A percentile compares a stretch with the other conserved stretches of the same genome.
Evolutionary conservation across 116 monocot genomes (phyloP).

Genomic region (Cymodocea nodosa): DNA sequence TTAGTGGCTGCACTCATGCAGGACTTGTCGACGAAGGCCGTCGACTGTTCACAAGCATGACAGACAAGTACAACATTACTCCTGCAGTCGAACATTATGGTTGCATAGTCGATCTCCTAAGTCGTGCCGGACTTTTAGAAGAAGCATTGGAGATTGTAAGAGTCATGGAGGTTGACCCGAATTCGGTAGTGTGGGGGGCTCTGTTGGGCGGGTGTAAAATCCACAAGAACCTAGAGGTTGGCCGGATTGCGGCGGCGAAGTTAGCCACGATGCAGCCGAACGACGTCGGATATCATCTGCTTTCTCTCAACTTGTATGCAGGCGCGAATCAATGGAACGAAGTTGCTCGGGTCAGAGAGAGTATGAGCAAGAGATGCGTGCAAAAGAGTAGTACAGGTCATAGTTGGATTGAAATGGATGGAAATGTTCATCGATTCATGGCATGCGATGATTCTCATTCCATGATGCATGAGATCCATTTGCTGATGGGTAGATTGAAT

Average conservation of each 20-base stretch:
- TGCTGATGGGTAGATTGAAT: slow-evolving; percentile 15
- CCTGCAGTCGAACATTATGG: slow-evolving; percentile 44
- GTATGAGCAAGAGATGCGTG: slow-evolving; percentile 17
- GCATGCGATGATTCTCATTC: slow-evolving; percentile 14
- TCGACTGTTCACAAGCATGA: slow-evolving; percentile 33
- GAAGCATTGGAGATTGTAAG: slow-evolving; percentile 25
- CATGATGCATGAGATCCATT: slow-evolving; percentile 5
- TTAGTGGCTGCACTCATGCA: slow-evolving; percentile 47
- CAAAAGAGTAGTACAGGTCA: slow-evolving; percentile 25
- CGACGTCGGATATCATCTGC: slow-evolving; percentile 22
- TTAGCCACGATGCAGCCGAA: slow-evolving; percentile 10
- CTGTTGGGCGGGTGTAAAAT: slow-evolving; percentile 28
- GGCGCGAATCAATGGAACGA: slow-evolving; percentile 12
- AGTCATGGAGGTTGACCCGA: slow-evolving; percentile 22
- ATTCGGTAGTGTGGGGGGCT: slow-evolving; percentile 30
- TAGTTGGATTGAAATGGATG: slow-evolving; percentile 31
- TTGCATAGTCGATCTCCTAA: slow-evolving; percentile 40
- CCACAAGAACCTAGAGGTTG: slow-evolving; percentile 16
- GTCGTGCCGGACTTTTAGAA: slow-evolving; percentile 25
- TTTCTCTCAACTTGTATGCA: slow-evolving; percentile 25
- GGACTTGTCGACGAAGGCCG: slow-evolving; percentile 42
- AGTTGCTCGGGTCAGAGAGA: slow-evolving; percentile 12
- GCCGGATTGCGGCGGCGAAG: slow-evolving; percentile 12
- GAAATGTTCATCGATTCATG: slow-evolving; percentile 18
- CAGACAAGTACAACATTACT: slow-evolving; percentile 9